Percentiles rank a stretch among this genome's conserved stretches.
Conservation (phyloP, 345 rosid genomes). For the Murraya paniculata region DNA sequence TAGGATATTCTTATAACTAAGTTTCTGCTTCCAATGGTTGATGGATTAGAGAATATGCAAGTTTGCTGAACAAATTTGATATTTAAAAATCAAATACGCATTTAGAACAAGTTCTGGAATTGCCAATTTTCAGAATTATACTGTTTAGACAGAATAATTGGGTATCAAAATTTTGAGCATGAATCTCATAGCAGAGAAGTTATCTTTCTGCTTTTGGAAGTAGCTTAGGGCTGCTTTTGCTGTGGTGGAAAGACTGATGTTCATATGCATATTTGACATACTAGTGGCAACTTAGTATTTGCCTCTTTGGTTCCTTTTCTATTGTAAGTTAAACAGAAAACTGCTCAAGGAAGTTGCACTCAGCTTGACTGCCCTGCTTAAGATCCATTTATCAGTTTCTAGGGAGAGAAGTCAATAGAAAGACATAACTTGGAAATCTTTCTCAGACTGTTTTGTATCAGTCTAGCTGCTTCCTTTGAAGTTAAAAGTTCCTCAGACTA, state of each 20-base stretch:
- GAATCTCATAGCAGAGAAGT: neutral
- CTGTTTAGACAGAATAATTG: neutral
- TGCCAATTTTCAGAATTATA: neutral
- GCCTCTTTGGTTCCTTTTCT: neutral
- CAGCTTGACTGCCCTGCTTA: neutral
- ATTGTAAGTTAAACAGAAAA: neutral
- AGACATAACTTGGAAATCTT: neutral
- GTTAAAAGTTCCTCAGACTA: neutral
- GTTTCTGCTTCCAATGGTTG: neutral
- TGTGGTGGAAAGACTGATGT: neutral
- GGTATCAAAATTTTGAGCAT: neutral
- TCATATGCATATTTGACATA: neutral
- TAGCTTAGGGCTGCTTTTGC: neutral
- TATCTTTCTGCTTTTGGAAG: neutral
- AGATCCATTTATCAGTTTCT: neutral
- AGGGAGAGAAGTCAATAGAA: neutral
- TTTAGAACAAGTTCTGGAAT: neutral
- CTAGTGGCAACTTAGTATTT: neutral
- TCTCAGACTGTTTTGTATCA: neutral
- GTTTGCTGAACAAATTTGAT: neutral
- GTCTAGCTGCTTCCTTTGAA: neutral
- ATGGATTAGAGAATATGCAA: neutral
- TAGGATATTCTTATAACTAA: neutral
- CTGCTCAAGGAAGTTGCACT: neutral
- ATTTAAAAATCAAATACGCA: neutral